A percentile compares a stretch with the other conserved stretches of the same genome.
phyloP scores from a whole-genome alignment of 768 basidiomycete genomes.

The Russula earlei region DNA sequence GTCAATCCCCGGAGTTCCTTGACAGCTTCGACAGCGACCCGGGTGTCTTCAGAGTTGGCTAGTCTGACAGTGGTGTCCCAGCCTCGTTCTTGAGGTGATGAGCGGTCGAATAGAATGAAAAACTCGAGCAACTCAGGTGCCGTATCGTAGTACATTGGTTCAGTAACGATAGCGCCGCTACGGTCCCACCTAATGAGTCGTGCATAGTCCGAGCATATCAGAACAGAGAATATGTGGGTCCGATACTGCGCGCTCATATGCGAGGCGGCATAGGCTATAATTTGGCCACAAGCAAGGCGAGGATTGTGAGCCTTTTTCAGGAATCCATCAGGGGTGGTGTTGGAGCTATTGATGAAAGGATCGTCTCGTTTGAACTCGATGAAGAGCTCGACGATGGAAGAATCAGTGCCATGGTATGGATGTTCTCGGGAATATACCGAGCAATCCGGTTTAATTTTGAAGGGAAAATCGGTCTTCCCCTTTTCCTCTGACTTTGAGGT shows the following conservation, averaged over 20 bases:
- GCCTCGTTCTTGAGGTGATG: not conserved
- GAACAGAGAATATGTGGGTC: not conserved
- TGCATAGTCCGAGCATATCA: not conserved
- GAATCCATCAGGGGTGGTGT: not conserved
- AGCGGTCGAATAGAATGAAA: not conserved
- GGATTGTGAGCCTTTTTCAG: not conserved
- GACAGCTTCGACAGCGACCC: not conserved
- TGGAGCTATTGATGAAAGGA: not conserved
- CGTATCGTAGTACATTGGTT: not conserved
- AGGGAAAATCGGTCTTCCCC: not conserved
- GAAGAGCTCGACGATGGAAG: not conserved
- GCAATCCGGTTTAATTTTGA: not conserved
- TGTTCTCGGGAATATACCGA: not conserved
- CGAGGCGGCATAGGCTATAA: not conserved
- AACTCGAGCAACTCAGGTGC: too few relatives aligned
- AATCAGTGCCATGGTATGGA: not conserved
- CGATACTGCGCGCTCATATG: not conserved
- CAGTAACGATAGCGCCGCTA: not conserved
- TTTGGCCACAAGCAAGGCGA: not conserved
- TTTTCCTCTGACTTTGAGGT: not conserved
- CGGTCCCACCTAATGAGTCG: conserved; percentile 8
- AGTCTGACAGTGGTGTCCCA: not conserved
- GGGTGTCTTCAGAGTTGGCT: not conserved
- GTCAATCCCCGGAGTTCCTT: not conserved
- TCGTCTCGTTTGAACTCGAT: not conserved